Base-by-base conservation (phyloP, 768 basidiomycete genomes). In the Naematelia encephala region DNA sequence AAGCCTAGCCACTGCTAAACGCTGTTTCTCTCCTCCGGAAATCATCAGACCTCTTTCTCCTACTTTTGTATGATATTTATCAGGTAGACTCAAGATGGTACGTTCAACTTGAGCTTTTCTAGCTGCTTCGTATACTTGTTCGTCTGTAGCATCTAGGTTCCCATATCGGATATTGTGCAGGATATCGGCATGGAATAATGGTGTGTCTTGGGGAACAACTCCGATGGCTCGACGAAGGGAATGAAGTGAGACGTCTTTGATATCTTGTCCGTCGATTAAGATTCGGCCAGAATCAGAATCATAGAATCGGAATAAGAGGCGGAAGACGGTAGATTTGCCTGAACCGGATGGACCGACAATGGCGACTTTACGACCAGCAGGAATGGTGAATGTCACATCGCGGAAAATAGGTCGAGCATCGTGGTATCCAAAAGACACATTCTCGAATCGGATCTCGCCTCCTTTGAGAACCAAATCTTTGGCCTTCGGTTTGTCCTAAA, bases 1-100 rank as follows among this genome's bases (percentile, higher is more conserved):
- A 29, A 93, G 86, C 23, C 96, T 81, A 22, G 96, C 96, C 16
- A 99, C 90, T 2, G 96, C 96, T 67, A 99, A 78, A 51, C 96
- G 79, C 80, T 99, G 96, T 78, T 99, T 99, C 82, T 99, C 96
- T 1, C 96, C 96, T 0, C 96, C 96, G 34, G 90, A 93, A 49
- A 99, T 90, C 96, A 99, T 99, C 73, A 97, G 76, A 3, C 96
- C 96, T 42, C 96, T 80, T 78, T 99, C 96, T 0, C 96, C 96
- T 22, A 99, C 96, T 69, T 87, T 87, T 1, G 96, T 98, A 42
- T 78, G 69, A 75, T 96, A 99, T 57, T 87, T 86, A 4, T 92
- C 89, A 0, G 93, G 92, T 29, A 99, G 78, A 30, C 83, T 81
- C 79, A 83, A 79, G 56, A 99, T 84, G 2, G 90, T 86, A 13